Evolutionary conservation across 495 filamentous ascomycete species (phyloP), one percentile per base, ranked within the genome.

Genomic region (Parathielavia appendiculata): DNA sequence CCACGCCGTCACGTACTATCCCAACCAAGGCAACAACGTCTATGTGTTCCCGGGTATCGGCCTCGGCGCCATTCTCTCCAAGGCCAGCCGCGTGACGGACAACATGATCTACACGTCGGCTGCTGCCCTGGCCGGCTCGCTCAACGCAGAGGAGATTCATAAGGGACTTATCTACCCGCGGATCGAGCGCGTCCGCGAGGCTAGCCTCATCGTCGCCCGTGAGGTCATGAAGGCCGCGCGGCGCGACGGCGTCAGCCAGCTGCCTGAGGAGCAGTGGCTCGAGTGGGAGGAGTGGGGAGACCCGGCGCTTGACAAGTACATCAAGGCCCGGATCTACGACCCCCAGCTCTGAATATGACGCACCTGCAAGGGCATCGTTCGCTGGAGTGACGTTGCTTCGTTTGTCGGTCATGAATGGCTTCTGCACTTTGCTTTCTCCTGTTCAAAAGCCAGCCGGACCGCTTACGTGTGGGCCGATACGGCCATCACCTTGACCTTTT

Each of bases 41-140:
- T 98, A 97, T 64, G 91, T 98, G 48, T 98, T 98, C 84, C 93
- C 93, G 4, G 93, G 93, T 67, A 91, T 98, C 60, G 93, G 93
- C 38, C 84, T 97, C 35, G 93, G 91, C 57, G 90, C 92, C 59
- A 96, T 98, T 67, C 86, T 98, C 40, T 86, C 85, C 77, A 92
- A 96, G 78, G 81, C 90, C 44, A 86, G 87, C 67, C 85, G 84
- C 64, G 83, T 98, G 60, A 97, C 93, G 36, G 91, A 98, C 70
- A 85, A 85, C 71, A 98, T 97, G 93, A 87, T 91, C 53, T 98
- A 97, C 76, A 90, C 87, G 48, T 92, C 91, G 53, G 93, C 89
- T 34, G 84, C 84, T 22, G 86, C 91, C 13, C 84, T 98, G 14
- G 83, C 89, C 34, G 81, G 83, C 44, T 86, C 89, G 34, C 80